phyloP scores from a whole-genome alignment of 2,329 filamentous ascomycete genomes.

The Colletotrichum chlorophyti region DNA sequence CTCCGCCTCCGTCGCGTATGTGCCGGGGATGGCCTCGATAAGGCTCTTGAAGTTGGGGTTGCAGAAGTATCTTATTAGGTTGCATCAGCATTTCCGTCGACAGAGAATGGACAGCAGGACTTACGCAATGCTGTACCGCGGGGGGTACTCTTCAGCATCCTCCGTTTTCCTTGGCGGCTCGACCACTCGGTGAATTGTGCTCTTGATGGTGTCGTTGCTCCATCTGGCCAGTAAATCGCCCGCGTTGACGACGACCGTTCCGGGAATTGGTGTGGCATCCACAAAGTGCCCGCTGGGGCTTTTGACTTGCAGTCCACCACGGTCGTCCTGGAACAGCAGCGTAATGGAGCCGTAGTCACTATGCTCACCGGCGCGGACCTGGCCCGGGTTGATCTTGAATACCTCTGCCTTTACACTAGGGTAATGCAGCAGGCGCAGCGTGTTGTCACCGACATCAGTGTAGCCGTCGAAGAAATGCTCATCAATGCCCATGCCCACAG shows the following conservation, averaged over 20 bases:
- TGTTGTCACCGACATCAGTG: constrained; percentile 74
- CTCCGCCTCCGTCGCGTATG: constrained; percentile 66
- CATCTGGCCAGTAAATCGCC: constrained; percentile 86
- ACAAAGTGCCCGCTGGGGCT: constrained; percentile 81
- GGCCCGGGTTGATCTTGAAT: constrained; percentile 70
- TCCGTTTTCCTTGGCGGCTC: constrained; percentile 72
- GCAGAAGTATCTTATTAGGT: constrained; percentile 77
- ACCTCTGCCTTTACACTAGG: constrained; percentile 70
- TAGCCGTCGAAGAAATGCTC: constrained; percentile 78
- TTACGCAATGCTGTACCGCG: constrained; percentile 85
- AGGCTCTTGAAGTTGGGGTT: constrained; percentile 79
- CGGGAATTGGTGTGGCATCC: constrained; percentile 81
- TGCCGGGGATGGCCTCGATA: constrained; percentile 84
- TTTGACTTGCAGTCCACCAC: constrained; percentile 64
- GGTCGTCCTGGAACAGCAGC: constrained; percentile 65
- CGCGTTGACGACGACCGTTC: constrained; percentile 87
- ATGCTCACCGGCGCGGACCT: constrained; percentile 81
- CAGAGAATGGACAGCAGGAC: constrained; percentile 35
- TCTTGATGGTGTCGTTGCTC: constrained; percentile 92
- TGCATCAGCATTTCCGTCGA: not conserved
- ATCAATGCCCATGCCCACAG: constrained; percentile 77
- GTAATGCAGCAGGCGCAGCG: constrained; percentile 78
- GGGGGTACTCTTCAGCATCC: constrained; percentile 67
- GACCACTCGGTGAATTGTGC: constrained; percentile 88
- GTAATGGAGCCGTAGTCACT: constrained; percentile 71